These are phyloP conservation scores for Cryptococcus sp. DNA, from an alignment of 1,284 basidiomycete genomes.

Conservation along the genomic window DNA sequence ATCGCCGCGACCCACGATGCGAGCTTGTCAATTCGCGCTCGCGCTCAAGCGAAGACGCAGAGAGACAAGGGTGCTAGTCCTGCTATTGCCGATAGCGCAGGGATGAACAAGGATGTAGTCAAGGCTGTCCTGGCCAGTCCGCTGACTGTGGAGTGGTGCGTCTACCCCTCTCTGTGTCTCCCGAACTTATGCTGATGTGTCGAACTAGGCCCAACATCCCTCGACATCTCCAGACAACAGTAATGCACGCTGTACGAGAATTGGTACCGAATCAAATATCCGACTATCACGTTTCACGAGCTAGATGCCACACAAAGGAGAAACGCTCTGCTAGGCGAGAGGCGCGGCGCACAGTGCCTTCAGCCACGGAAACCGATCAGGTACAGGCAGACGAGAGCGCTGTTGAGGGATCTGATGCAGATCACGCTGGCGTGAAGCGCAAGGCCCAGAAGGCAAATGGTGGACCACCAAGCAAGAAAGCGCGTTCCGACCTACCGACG, in stretches of 20 bases:
- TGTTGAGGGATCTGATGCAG: background rate
- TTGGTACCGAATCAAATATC: slow-evolving; percentile 36
- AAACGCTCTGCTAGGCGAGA: slow-evolving; percentile 16
- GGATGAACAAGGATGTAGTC: slow-evolving; percentile 32
- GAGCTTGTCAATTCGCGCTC: slow-evolving; percentile 18
- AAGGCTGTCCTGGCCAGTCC: slow-evolving; percentile 46
- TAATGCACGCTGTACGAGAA: slow-evolving; percentile 34
- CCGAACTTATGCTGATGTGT: background rate
- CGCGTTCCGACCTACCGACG: background rate
- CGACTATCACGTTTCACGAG: slow-evolving; percentile 42
- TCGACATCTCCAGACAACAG: slow-evolving; percentile 38
- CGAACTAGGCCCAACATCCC: slow-evolving; percentile 44
- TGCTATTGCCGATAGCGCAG: slow-evolving; percentile 8
- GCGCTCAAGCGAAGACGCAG: slow-evolving; percentile 26
- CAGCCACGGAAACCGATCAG: background rate
- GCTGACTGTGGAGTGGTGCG: slow-evolving; percentile 44
- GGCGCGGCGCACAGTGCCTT: background rate
- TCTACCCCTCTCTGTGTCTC: background rate
- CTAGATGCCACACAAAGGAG: slow-evolving; percentile 35
- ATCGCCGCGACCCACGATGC: slow-evolving; percentile 6
- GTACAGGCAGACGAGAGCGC: background rate
- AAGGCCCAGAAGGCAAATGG: slow-evolving; percentile 1
- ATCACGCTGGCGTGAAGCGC: background rate
- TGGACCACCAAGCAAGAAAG: background rate
- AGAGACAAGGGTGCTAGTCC: slow-evolving; percentile 11